Percentiles rank a stretch among this genome's conserved stretches.
phyloP scores from a whole-genome alignment of 306 rosid genomes.

The Malus orientalis region DNA sequence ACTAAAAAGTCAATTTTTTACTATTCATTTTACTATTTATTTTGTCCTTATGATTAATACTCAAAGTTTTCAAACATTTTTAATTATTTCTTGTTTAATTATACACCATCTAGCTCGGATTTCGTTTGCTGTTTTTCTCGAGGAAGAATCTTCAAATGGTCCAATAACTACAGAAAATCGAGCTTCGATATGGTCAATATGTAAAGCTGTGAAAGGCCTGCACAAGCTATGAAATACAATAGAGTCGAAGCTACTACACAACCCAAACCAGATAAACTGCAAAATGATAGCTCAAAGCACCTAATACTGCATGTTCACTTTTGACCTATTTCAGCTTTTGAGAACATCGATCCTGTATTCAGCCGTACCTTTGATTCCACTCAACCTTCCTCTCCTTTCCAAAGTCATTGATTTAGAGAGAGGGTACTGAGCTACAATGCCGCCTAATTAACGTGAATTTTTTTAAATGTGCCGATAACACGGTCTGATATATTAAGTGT shows the following conservation, averaged over 20 bases:
- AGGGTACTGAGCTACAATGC: not conserved
- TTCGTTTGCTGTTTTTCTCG: not conserved
- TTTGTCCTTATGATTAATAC: too few relatives aligned
- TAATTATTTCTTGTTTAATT: too few relatives aligned
- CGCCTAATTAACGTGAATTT: not conserved
- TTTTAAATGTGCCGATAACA: rapidly evolving
- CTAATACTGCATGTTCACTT: not conserved
- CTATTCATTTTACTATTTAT: too few relatives aligned
- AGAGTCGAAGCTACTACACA: not conserved
- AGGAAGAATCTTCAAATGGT: not conserved
- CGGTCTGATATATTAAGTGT: rapidly evolving
- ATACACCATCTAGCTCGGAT: not conserved
- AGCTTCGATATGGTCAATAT: not conserved
- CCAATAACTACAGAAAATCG: not conserved
- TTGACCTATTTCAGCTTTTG: not conserved
- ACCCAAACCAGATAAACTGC: not conserved
- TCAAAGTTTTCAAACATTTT: too few relatives aligned
- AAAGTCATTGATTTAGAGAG: not conserved
- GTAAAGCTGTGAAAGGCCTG: not conserved
- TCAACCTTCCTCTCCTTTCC: not conserved
- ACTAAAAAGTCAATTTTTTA: too few relatives aligned
- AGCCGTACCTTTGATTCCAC: not conserved
- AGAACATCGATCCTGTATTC: not conserved
- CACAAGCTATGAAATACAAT: not conserved
- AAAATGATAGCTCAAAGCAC: not conserved